Evolutionary conservation across 441 rosid genomes (phyloP).

Genomic region (Arabidopsis hybrid): DNA sequence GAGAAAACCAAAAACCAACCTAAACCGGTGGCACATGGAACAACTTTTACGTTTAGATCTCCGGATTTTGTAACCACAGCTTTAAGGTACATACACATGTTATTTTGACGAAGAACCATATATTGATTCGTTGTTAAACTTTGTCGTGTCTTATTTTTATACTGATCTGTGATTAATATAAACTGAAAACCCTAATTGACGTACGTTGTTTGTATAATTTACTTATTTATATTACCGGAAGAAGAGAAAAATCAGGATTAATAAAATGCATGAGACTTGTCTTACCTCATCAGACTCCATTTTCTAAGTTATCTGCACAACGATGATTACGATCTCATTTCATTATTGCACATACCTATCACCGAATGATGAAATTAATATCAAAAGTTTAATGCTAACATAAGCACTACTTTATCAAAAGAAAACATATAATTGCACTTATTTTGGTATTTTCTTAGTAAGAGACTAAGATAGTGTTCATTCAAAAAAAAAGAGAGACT

Average conservation of each 20-base stretch:
- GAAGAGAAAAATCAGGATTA: neutral
- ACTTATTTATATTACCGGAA: neutral
- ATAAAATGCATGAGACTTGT: neutral
- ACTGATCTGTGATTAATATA: neutral
- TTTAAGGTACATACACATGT: constrained; percentile 11
- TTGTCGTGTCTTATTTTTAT: constrained; percentile 2
- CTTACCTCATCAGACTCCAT: constrained; percentile 18
- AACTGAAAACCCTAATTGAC: neutral
- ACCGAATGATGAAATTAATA: neutral
- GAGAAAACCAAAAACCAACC: neutral
- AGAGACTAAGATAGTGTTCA: neutral
- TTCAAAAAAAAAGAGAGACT: too few species aligned
- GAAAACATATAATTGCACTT: neutral
- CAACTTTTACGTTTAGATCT: neutral
- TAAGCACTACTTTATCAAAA: too few species aligned
- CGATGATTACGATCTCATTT: constrained; percentile 23
- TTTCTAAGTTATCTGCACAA: constrained; percentile 22
- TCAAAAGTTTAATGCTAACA: too few species aligned
- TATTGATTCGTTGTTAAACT: neutral
- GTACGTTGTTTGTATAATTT: neutral
- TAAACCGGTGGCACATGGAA: constrained; percentile 21
- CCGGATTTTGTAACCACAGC: constrained; percentile 17
- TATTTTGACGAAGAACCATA: neutral
- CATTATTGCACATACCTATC: neutral
- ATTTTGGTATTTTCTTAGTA: neutral